These are phyloP conservation scores for Prasinococcaceae sp. DNA, from an alignment of 139 green algal species.

Conservation along the genomic window DNA sequence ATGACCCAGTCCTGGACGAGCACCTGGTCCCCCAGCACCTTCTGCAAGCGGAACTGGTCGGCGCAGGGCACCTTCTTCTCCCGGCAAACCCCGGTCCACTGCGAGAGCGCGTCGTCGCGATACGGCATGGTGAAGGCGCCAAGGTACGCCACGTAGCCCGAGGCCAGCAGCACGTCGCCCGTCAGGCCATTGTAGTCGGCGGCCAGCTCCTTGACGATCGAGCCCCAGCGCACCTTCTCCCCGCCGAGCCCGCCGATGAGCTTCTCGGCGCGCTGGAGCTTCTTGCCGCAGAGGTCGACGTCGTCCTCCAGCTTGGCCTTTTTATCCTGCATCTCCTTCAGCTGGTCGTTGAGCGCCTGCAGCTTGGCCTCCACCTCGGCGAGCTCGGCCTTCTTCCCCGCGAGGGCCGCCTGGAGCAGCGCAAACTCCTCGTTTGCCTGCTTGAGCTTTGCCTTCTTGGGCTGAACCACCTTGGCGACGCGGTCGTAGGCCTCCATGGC, in stretches of 20 bases:
- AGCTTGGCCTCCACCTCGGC: slow-evolving; percentile 61
- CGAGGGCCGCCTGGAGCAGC: slow-evolving; percentile 45
- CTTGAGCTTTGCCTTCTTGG: slow-evolving; percentile 46
- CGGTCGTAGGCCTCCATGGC: slow-evolving; percentile 64
- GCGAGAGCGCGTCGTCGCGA: slow-evolving; percentile 24
- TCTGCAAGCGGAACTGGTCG: slow-evolving; percentile 29
- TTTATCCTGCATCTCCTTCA: slow-evolving; percentile 44
- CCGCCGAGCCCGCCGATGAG: slow-evolving; percentile 54
- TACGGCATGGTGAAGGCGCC: slow-evolving; percentile 61
- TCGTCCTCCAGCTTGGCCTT: slow-evolving; percentile 51
- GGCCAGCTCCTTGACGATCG: slow-evolving; percentile 36
- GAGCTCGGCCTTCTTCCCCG: slow-evolving; percentile 51
- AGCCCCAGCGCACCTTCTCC: slow-evolving; percentile 60
- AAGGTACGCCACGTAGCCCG: slow-evolving; percentile 57
- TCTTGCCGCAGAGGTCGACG: slow-evolving; percentile 46
- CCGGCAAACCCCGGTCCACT: slow-evolving; percentile 36
- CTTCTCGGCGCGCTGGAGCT: slow-evolving; percentile 54
- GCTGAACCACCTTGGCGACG: slow-evolving; percentile 41
- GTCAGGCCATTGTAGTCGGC: slow-evolving; percentile 49
- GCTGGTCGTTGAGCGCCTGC: slow-evolving; percentile 49
- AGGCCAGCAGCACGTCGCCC: slow-evolving; percentile 58
- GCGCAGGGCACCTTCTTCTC: slow-evolving; percentile 13
- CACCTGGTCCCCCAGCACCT: slow-evolving; percentile 53
- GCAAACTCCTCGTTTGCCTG: slow-evolving; percentile 41
- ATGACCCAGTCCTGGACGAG: slow-evolving; percentile 63